phyloP scores from a whole-genome alignment of 2,329 filamentous ascomycete genomes.

The Epichloe aotearoae region DNA sequence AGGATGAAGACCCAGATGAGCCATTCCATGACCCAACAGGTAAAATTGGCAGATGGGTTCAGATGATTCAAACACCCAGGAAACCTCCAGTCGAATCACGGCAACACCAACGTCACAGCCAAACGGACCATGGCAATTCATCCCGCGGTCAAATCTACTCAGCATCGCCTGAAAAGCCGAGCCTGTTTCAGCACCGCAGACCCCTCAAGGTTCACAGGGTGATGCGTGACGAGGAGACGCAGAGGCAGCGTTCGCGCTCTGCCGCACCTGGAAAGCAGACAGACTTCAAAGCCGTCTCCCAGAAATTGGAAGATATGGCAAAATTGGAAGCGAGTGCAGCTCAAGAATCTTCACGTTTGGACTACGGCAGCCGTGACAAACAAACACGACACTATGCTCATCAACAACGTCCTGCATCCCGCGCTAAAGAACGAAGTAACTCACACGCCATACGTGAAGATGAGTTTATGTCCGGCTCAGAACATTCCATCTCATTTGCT shows the following conservation, averaged over 20 bases:
- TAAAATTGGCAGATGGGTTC: background rate
- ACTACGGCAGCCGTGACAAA: background rate
- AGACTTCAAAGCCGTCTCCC: background rate
- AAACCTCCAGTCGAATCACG: background rate
- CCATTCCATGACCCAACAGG: background rate
- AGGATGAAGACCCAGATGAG: background rate
- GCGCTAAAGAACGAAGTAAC: background rate
- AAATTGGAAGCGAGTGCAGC: background rate
- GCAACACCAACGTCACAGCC: background rate
- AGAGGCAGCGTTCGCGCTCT: background rate
- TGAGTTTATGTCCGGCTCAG: background rate
- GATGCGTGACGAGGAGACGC: background rate
- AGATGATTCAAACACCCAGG: slow-evolving; percentile 1
- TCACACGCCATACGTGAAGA: background rate
- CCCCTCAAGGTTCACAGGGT: background rate
- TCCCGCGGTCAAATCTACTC: background rate
- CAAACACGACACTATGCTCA: background rate
- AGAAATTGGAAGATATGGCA: background rate
- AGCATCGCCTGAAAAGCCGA: background rate
- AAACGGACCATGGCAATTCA: background rate
- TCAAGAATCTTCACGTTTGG: background rate
- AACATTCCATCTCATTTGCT: background rate
- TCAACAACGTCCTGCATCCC: background rate
- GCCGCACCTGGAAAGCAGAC: background rate
- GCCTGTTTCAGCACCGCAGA: background rate